These are phyloP conservation scores for Millerozyma acaciae DNA, from an alignment of 805 yeast species.

Conservation along the genomic window DNA sequence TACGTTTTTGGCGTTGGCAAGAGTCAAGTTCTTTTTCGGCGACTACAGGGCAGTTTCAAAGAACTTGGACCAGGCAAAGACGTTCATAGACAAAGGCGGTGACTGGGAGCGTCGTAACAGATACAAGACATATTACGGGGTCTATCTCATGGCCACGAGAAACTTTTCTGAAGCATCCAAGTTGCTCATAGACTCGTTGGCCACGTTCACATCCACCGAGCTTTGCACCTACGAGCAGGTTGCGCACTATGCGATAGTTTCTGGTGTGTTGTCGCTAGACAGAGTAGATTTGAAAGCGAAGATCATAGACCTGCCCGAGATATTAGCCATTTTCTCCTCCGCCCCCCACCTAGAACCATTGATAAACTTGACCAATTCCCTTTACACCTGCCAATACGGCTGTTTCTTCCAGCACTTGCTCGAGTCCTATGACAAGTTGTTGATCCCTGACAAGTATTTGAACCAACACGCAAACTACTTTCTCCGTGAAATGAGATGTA, in stretches of 20 bases:
- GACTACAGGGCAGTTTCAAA: constrained; percentile 68
- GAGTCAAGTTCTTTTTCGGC: constrained; percentile 86
- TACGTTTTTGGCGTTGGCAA: constrained; percentile 70
- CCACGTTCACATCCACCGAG: constrained; percentile 94
- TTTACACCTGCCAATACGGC: constrained; percentile 85
- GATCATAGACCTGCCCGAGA: constrained; percentile 91
- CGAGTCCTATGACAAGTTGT: constrained; percentile 68
- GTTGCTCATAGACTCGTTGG: constrained; percentile 81
- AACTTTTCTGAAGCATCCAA: constrained; percentile 83
- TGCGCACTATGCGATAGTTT: constrained; percentile 80
- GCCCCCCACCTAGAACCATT: constrained; percentile 74
- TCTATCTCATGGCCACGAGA: constrained; percentile 79
- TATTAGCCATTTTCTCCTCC: constrained; percentile 72
- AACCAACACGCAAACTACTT: constrained; percentile 78
- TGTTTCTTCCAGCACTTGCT: constrained; percentile 73
- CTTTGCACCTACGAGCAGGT: constrained; percentile 84
- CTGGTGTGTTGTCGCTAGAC: constrained; percentile 81
- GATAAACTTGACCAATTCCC: constrained; percentile 74
- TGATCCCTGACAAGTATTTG: constrained; percentile 61
- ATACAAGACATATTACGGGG: constrained; percentile 86
- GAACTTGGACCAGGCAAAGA: constrained; percentile 68
- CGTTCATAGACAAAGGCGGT: constrained; percentile 90
- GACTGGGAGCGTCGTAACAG: constrained; percentile 99
- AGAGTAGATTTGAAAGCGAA: constrained; percentile 81
- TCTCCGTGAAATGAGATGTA: constrained; percentile 88